Evolutionary conservation across 129 eudicot species (phyloP), one percentile per base, ranked within the genome.

Genomic region (Glebionis coronaria): DNA sequence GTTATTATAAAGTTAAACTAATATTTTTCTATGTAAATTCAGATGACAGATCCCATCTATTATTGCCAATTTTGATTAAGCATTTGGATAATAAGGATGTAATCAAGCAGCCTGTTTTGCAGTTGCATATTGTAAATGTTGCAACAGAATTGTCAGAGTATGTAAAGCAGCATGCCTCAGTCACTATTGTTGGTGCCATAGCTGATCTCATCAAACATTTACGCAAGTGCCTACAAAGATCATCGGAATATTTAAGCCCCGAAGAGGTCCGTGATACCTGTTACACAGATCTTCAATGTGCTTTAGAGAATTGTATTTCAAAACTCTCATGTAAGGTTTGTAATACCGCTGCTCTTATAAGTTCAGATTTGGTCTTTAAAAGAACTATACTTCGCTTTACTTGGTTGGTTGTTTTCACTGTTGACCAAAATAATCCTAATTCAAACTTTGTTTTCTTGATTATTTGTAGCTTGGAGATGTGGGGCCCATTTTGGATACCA

Each of bases 71-170:
- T 73, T 79, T 89, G 90, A 73, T 86, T 67, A 89, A 85, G 73
- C 96, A 89, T 58, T 56, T 89, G 82, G 96, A 86, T 76, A 87
- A 89, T 73, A 89, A 89, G 79, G 88, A 86, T 74, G 82, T 85
- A 62, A 76, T 40, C 64, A 85, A 85, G 62, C 85, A 76, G 84
- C 94, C 85, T 13, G 78, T 61, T 53, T 65, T 74, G 60, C 96
- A 85, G 82, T 77, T 74, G 52, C 79, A 74, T 68, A 85, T 85
- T 20, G 74, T 84, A 38, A 80, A 83, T 51, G 80, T 86, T 57
- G 84, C 80, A 47, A 76, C 84, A 55, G 82, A 82, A 68, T 80
- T 89, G 50, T 87, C 86, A 2, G 70, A 71, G 56, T 58, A 79
- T 79, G 82, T 76, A 59, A 85, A 89, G 50, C 85, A 79, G 82